Evolutionary conservation across 257 asterid species (phyloP), one percentile per base, ranked within the genome.

Genomic region (Prunella vulgaris): DNA sequence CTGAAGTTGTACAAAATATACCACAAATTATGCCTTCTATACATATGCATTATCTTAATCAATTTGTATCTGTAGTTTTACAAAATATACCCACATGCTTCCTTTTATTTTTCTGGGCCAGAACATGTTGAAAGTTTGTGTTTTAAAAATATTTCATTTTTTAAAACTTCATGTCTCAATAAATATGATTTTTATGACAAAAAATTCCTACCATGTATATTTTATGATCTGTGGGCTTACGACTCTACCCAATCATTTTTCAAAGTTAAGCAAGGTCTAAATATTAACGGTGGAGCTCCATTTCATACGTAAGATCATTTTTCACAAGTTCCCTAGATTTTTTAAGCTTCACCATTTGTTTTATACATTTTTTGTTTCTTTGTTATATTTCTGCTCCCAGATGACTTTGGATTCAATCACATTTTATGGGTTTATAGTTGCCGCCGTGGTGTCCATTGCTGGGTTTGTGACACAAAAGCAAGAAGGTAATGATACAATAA

Each of bases 401-500:
- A 42, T 42, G 51, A 93, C 77, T 93, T 93, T 78, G 97, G 96
- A 32, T 93, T 88, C 80, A 82, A 79, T 62, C 97, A 93, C 84
- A 85, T 90, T 67, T 85, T 93, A 53, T 92, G 98, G 98, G 98
- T 89, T 48, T 92, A 86, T 71, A 92, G 98, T 79, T 95, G 98
- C 7, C 84, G 98, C 25, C 98, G 98, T 80, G 98, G 98, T 76
- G 98, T 93, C 74, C 97, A 88, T 77, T 93, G 96, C 74, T 93
- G 97, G 98, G 98, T 93, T 63, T 93, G 98, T 76, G 98, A 93
- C 76, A 90, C 88, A 63, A 92, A 84, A 77, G 98, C 96, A 10
- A 84, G 98, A 84, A 83, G 98, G 96, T 92, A 81, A 59, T 73
- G 66, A 51, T 65, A 77, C 71, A 58, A 6, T 61, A 65, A 15